A percentile compares a stretch with the other conserved stretches of the same genome.
Conservation (phyloP, 2,329 filamentous ascomycete species). For the Xylariaceae sp. region DNA sequence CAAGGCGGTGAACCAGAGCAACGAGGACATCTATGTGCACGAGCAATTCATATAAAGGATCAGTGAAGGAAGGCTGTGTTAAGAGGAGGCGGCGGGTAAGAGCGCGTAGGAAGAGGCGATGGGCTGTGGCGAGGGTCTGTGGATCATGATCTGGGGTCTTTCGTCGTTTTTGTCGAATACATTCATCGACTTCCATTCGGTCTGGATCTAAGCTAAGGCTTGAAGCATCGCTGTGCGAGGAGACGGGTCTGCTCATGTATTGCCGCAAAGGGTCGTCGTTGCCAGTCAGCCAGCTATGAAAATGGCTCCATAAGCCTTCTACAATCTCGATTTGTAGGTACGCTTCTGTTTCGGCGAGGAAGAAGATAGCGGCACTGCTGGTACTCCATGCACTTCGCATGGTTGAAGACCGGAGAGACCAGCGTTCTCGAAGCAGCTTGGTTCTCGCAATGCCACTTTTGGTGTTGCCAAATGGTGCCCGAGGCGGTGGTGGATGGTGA, state of each 20-base stretch:
- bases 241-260: slow-evolving; percentile 9
- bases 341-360: slow-evolving; percentile 79
- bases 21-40: slow-evolving; percentile 77
- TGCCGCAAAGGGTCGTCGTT: slow-evolving; percentile 23
- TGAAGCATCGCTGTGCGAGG: slow-evolving; percentile 2
- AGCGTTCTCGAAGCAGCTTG: slow-evolving; percentile 57
- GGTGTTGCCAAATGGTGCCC: slow-evolving; percentile 59
- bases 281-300: slow-evolving; percentile 67
- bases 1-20: slow-evolving; percentile 69
- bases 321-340: slow-evolving; percentile 92
- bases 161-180: slow-evolving; percentile 1
- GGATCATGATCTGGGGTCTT: slow-evolving; percentile 65
- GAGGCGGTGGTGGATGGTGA: slow-evolving; percentile 69
- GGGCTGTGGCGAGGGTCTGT: slow-evolving; percentile 75
- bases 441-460: slow-evolving; percentile 57
- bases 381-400: slow-evolving; percentile 90
- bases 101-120: slow-evolving; percentile 69
- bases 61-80: slow-evolving; percentile 46
- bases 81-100: slow-evolving; percentile 65
- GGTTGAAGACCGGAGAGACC: slow-evolving; percentile 56
- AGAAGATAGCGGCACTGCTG: slow-evolving; percentile 80
- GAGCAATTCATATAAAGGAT: slow-evolving; percentile 61
- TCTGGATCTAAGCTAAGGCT: too few species aligned
- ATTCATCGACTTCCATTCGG: too few species aligned
- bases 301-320: slow-evolving; percentile 73